Evolutionary conservation across 371 early-diverging fungal genomes (phyloP).

Genomic region (Saksenaea oblongispora): DNA sequence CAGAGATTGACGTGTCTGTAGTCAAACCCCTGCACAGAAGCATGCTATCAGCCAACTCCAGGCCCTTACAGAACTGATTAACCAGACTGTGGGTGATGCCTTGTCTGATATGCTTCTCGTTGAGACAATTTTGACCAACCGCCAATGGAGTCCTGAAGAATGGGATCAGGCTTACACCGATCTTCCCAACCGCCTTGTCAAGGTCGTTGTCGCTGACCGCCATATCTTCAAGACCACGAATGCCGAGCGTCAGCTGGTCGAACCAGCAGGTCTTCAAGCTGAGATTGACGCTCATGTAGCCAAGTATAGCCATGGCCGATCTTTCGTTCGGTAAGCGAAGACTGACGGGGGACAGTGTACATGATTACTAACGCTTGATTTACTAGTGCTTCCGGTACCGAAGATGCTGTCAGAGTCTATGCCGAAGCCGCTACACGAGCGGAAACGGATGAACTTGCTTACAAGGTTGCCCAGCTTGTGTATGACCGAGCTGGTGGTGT

Average conservation of each 20-base stretch:
- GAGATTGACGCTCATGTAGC: conserved; percentile 83
- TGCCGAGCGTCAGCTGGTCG: conserved; percentile 90
- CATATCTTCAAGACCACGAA: conserved; percentile 92
- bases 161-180: conserved; percentile 97
- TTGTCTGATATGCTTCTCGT: conserved; percentile 96
- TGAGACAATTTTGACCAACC: conserved; percentile 88
- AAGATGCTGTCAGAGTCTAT: conserved; percentile 98
- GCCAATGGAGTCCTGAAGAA: conserved; percentile 75
- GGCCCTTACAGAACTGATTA: conserved; percentile 90
- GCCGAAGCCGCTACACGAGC: conserved; percentile 94
- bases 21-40: conserved; percentile 76
- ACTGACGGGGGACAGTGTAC: background rate
- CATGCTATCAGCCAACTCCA: conserved; percentile 76
- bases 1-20: conserved; percentile 18
- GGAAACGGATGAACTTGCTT: conserved; percentile 82
- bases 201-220: conserved; percentile 93
- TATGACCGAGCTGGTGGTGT: conserved; percentile 92
- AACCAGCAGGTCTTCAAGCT: conserved; percentile 89
- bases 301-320: conserved; percentile 84
- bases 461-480: conserved; percentile 81
- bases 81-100: conserved; percentile 99
- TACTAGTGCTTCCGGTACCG: conserved; percentile 97
- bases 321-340: conserved; percentile 84
- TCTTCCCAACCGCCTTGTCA: conserved; percentile 91
- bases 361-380: background rate